Base-by-base conservation (phyloP, 2,329 filamentous ascomycete species). In the Pseudogymnoascus pannorum region DNA sequence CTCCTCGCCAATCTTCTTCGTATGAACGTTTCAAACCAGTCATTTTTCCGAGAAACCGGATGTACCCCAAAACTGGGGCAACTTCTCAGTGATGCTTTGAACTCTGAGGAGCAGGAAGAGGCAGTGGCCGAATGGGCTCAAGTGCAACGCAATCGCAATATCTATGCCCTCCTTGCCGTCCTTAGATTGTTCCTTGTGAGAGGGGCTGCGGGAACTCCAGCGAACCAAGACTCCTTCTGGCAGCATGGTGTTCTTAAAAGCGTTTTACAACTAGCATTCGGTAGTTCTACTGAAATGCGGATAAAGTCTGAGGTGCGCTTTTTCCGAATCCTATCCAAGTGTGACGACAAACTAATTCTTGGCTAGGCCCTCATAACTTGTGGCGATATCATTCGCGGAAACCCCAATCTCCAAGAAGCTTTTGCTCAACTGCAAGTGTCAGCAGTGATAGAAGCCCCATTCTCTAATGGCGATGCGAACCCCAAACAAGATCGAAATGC, bases 1-100 rank as follows among this genome's bases (percentile, higher is more conserved):
- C 79, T 99, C 60, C 79, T 97, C 57, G 91, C 92, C 42, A 97
- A 97, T 72, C 82, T 99, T 11, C 78, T 99, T 26, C 85, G 88
- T 33, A 83, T 92, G 68, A 97, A 97, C 71, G 79, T 87, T 1
- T 94, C 92, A 2, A 99, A 99, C 70, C 94, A 99, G 74, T 91
- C 91, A 9, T 86, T 93, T 61, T 97, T 99, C 73, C 84, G 93
- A 61, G 94, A 99, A 72, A 93, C 90, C 48, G 92, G 91, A 1
- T 92, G 88, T 70, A 85, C 96, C 12, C 81, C 83, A 20, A 87
- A 86, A 67, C 78, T 97, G 57, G 82, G 87, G 14, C 81, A 82
- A 36, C 78, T 97, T 33, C 78, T 96, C 18, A 80, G 76, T n/a
- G 78, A 81, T 73, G 77, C 82, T 69, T 79, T 82, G 65, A 79